A percentile compares a stretch with the other conserved stretches of the same genome.
Conservation (phyloP, 768 basidiomycete species). For the Tulasnella sp. region DNA sequence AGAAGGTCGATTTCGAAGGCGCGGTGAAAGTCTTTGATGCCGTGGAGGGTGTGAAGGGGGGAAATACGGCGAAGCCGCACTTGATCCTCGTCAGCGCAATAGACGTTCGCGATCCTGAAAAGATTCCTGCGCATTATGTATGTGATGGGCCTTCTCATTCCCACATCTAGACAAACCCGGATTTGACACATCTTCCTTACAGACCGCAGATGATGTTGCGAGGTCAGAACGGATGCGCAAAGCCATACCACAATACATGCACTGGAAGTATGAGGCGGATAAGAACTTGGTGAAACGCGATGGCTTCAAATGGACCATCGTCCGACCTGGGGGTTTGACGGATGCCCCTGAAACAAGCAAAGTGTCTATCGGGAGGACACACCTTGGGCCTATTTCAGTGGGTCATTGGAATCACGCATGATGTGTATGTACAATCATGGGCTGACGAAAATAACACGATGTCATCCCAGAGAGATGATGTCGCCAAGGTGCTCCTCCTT, state of each 20-base stretch:
- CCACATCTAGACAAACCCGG: no score
- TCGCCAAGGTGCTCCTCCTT: slow-evolving; percentile 39
- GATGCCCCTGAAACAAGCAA: slow-evolving; percentile 43
- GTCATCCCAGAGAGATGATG: slow-evolving; percentile 42
- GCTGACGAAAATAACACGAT: background rate
- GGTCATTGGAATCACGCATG: slow-evolving; percentile 19
- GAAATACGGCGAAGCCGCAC: slow-evolving; percentile 36
- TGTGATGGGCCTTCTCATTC: slow-evolving; percentile 20
- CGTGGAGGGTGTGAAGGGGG: slow-evolving; percentile 39
- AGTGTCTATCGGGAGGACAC: slow-evolving; percentile 44
- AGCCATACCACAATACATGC: slow-evolving; percentile 35
- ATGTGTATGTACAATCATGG: background rate
- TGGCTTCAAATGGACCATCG: slow-evolving; percentile 53
- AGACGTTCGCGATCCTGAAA: slow-evolving; percentile 43
- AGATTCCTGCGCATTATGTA: slow-evolving; percentile 45
- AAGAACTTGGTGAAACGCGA: slow-evolving; percentile 36
- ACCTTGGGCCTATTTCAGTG: slow-evolving; percentile 43
- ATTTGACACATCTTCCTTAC: no score
- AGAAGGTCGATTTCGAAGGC: slow-evolving; percentile 49
- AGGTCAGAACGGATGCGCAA: slow-evolving; percentile 35
- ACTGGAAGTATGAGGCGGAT: slow-evolving; percentile 38
- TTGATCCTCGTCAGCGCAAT: slow-evolving; percentile 50
- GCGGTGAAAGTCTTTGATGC: slow-evolving; percentile 63
- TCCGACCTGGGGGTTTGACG: slow-evolving; percentile 49
- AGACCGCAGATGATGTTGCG: slow-evolving; percentile 40